Conservation (phyloP, 139 green algal genomes). For the Volvox africanus region DNA sequence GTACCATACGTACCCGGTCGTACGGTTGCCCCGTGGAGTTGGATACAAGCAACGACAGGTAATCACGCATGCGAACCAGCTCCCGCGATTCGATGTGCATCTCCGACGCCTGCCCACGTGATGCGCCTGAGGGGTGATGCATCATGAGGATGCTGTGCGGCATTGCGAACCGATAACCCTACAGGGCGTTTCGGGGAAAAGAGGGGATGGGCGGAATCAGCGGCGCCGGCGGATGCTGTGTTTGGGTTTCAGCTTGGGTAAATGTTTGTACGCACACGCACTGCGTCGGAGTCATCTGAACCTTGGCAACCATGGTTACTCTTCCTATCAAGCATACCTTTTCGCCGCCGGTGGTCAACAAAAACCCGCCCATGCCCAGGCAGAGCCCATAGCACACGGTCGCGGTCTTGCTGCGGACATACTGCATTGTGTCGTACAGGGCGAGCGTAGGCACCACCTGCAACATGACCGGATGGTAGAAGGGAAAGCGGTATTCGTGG, state of each 20-base stretch:
- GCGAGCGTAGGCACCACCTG: conserved; percentile 94
- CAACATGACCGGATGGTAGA: too few species aligned
- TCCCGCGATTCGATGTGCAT: conserved; percentile 98
- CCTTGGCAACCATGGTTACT: too few species aligned
- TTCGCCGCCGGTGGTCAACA: conserved; percentile 90
- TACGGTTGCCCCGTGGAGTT: conserved; percentile 88
- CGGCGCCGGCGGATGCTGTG: too few species aligned
- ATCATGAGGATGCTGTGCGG: conserved; percentile 97
- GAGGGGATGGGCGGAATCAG: too few species aligned
- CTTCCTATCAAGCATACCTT: conserved; percentile 76
- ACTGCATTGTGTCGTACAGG: conserved; percentile 97
- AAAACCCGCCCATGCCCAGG: conserved; percentile 97
- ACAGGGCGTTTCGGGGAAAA: conserved; percentile 2
- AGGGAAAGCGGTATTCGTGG: too few species aligned
- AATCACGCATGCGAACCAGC: conserved; percentile 93
- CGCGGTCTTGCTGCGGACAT: conserved; percentile 90
- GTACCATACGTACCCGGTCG: conserved; percentile 73
- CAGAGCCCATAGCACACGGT: conserved; percentile 96
- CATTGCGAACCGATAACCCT: conserved; percentile 91
- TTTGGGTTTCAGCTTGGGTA: too few species aligned
- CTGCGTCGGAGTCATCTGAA: too few species aligned
- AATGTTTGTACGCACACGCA: too few species aligned
- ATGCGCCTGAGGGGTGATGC: conserved; percentile 93
- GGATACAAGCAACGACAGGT: conserved; percentile 87
- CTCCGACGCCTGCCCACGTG: conserved; percentile 94